Evolutionary conservation across 306 rosid genomes (phyloP), one percentile per base, ranked within the genome.

Genomic region (Carpinus viminea): DNA sequence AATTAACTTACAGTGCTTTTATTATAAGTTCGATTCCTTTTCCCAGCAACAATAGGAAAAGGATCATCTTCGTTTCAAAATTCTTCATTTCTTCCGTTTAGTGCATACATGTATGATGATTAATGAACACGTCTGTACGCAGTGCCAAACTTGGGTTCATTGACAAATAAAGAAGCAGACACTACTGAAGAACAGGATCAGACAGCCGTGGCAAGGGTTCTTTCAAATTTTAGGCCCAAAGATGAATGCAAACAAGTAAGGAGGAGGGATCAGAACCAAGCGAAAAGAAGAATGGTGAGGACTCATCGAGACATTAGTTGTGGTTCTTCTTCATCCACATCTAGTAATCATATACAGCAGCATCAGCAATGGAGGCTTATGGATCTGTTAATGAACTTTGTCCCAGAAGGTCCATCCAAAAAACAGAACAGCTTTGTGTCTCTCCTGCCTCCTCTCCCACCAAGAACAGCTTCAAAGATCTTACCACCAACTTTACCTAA

Each of bases 401-500:
- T 75, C 24, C 78, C 83, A 66, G 79, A 74, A 73, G 75, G 60
- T 68, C 73, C 76, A 16, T 47, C 69, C 15, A 73, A 65, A 12
- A 80, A 76, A 69, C 79, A 50, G 1, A 72, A 69, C 61, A 43
- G 26, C 47, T 84, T 76, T 50, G 75, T 83, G 6, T 84, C 87
- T 72, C 87, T 80, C 12, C 79, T 80, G 47, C 87, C 87, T 84
- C 84, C 87, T 47, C 87, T 84, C 3, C 84, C 82, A 0, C 87
- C 84, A 21, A 50, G 79, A 65, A 72, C 79, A 7, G 61, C 55
- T 50, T 84, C 87, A 48, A 84, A 80, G 78, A 84, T 84, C 70
- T 73, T 84, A 15, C 82, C 79, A 56, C 82, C 82, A 45, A 45
- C 21, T 46, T 20, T 60, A n/a, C 20, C 48, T 15, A 74, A 15